These are phyloP conservation scores for Pythium aristosporum DNA, from an alignment of 352 stramenopile genomes.

Conservation along the genomic window DNA sequence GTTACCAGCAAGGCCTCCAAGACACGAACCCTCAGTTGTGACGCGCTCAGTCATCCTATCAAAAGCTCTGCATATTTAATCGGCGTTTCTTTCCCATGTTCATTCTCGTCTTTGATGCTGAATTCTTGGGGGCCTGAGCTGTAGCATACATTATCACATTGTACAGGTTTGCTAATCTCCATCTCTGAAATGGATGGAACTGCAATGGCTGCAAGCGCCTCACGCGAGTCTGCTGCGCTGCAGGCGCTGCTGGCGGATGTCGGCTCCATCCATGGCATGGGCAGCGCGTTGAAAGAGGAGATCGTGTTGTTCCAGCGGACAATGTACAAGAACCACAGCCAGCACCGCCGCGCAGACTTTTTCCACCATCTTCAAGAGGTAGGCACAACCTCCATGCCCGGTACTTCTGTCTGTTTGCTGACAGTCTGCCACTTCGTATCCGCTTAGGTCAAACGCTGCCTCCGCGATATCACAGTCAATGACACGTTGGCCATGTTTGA, in stretches of 20 bases:
- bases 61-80: constrained; percentile 30
- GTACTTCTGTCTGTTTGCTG: background rate
- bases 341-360: constrained; percentile 81
- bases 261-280: constrained; percentile 33
- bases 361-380: constrained; percentile 79
- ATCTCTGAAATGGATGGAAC: constrained; percentile 22
- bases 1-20: background rate
- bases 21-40: background rate
- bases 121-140: constrained; percentile 11
- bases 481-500: constrained; percentile 40
- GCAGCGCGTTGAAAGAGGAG: constrained; percentile 56
- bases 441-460: constrained; percentile 57
- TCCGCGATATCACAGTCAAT: constrained; percentile 47
- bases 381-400: background rate
- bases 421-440: background rate
- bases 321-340: constrained; percentile 90
- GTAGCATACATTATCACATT: constrained; percentile 7
- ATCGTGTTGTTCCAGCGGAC: constrained; percentile 63
- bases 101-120: background rate
- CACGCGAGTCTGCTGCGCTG: constrained; percentile 31
- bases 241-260: constrained; percentile 41
- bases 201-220: constrained; percentile 6
- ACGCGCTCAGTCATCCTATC: background rate
- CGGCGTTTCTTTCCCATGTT: background rate
- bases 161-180: background rate